Conservation (phyloP, 768 basidiomycete species). For the Naganishia onofrii region DNA sequence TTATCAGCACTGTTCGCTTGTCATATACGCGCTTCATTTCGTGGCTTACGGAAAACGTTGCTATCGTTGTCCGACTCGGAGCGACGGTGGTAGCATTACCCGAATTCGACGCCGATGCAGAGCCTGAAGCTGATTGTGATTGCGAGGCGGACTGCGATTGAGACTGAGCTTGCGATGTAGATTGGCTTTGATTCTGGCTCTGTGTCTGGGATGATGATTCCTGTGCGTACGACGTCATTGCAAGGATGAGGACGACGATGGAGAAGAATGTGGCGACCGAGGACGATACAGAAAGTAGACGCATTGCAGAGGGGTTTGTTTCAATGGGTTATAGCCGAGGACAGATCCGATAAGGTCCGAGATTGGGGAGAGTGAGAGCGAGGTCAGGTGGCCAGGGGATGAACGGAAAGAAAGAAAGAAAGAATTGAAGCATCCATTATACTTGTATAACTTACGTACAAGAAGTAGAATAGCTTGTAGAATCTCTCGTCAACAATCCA, state of each 20-base stretch:
- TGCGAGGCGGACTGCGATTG: conserved; percentile 3
- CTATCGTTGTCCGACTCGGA: conserved; percentile 20
- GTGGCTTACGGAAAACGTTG: conserved; percentile 24
- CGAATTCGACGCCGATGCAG: conserved; percentile 11
- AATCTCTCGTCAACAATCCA: too few species aligned
- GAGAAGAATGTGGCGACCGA: background rate
- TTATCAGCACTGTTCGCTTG: background rate
- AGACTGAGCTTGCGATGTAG: background rate
- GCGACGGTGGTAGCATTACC: conserved; percentile 20
- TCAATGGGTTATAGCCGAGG: too few species aligned
- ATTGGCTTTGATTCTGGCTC: conserved; percentile 5
- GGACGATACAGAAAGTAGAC: background rate
- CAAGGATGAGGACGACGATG: background rate
- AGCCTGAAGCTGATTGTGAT: conserved; percentile 11
- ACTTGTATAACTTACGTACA: too few species aligned
- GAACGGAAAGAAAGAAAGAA: too few species aligned
- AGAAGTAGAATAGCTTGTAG: too few species aligned
- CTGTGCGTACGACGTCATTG: background rate
- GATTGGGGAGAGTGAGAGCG: too few species aligned
- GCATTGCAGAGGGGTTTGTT: background rate
- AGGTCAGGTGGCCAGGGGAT: too few species aligned
- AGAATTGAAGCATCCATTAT: too few species aligned
- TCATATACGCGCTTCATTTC: background rate
- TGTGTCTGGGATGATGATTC: background rate
- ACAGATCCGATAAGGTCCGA: too few species aligned